These are phyloP conservation scores for Trichosporon sp. DNA, from an alignment of 1,284 basidiomycete species.

Conservation along the genomic window DNA sequence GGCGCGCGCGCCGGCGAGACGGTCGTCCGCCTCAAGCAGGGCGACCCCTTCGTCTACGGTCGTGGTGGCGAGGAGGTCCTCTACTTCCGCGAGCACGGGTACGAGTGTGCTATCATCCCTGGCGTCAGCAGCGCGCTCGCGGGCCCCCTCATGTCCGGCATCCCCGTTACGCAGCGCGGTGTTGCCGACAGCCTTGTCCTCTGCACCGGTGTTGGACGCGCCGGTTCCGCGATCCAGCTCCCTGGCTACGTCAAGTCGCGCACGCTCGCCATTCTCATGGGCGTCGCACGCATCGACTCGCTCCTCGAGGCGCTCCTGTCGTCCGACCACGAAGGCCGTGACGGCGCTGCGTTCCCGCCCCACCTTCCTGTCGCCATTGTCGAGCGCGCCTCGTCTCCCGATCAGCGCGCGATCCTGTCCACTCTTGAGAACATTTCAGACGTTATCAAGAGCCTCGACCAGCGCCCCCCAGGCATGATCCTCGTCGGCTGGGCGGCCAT, in stretches of 20 bases:
- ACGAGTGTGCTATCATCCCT: slow-evolving; percentile 80
- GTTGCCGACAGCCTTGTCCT: slow-evolving; percentile 85
- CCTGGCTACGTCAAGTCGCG: slow-evolving; percentile 82
- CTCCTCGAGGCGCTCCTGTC: slow-evolving; percentile 67
- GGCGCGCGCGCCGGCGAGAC: slow-evolving; percentile 77
- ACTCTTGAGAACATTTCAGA: slow-evolving; percentile 73
- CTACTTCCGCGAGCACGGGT: slow-evolving; percentile 82
- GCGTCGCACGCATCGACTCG: slow-evolving; percentile 78
- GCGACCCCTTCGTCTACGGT: slow-evolving; percentile 93
- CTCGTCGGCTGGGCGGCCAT: slow-evolving; percentile 83
- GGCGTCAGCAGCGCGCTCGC: slow-evolving; percentile 87
- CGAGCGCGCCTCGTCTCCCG: slow-evolving; percentile 87
- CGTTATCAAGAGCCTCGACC: slow-evolving; percentile 78
- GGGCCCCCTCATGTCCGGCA: slow-evolving; percentile 82
- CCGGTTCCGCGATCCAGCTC: slow-evolving; percentile 78
- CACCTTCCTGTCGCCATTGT: slow-evolving; percentile 87
- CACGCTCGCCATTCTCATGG: slow-evolving; percentile 88
- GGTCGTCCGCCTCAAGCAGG: slow-evolving; percentile 95
- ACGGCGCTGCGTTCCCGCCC: slow-evolving; percentile 70
- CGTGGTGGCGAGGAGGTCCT: slow-evolving; percentile 92
- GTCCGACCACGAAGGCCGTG: slow-evolving; percentile 34
- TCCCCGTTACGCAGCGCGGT: slow-evolving; percentile 93
- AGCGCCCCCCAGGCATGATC: slow-evolving; percentile 94
- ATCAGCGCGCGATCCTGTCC: slow-evolving; percentile 81
- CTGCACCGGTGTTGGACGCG: slow-evolving; percentile 89